A percentile compares a stretch with the other conserved stretches of the same genome.
These are phyloP conservation scores for Kwoniella botswanensis DNA, from an alignment of 768 basidiomycete genomes.

Conservation along the genomic window DNA sequence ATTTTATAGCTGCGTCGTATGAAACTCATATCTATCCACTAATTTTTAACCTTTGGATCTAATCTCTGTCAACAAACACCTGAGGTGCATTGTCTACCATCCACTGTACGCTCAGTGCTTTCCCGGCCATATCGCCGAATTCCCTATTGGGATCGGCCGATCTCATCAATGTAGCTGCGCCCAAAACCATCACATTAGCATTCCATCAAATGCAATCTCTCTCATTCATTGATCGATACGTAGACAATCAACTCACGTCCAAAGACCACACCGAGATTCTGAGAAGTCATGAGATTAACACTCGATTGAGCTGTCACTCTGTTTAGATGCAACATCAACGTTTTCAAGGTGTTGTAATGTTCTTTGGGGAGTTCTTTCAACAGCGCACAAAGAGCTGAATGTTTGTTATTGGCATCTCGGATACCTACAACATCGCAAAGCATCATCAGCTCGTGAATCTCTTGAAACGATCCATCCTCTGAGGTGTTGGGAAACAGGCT, in stretches of 20 bases:
- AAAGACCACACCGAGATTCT: constrained; percentile 96
- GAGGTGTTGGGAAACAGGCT: neutral
- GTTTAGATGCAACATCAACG: constrained; percentile 85
- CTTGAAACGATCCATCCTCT: neutral
- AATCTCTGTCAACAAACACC: constrained; percentile 43
- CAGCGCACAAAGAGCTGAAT: constrained; percentile 68
- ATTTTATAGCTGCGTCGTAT: no score
- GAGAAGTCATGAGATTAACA: constrained; percentile 87
- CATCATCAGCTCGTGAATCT: neutral
- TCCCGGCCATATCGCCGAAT: constrained; percentile 95
- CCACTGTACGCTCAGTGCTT: constrained; percentile 91
- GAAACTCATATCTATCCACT: no score
- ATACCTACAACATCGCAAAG: constrained; percentile 56
- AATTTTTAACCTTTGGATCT: neutral
- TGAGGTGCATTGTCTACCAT: constrained; percentile 74
- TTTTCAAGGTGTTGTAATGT: constrained; percentile 82
- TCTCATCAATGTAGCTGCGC: constrained; percentile 86
- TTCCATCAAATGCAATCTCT: neutral
- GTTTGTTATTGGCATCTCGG: constrained; percentile 68
- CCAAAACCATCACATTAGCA: constrained; percentile 15
- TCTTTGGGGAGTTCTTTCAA: constrained; percentile 79
- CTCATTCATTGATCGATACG: neutral
- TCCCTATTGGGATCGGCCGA: constrained; percentile 83
- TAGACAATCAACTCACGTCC: constrained; percentile 74
- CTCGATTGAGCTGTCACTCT: constrained; percentile 71